Percentiles rank a stretch among this genome's conserved stretches.
Conservation (phyloP, 768 basidiomycete species). For the Tulasnella sp. region DNA sequence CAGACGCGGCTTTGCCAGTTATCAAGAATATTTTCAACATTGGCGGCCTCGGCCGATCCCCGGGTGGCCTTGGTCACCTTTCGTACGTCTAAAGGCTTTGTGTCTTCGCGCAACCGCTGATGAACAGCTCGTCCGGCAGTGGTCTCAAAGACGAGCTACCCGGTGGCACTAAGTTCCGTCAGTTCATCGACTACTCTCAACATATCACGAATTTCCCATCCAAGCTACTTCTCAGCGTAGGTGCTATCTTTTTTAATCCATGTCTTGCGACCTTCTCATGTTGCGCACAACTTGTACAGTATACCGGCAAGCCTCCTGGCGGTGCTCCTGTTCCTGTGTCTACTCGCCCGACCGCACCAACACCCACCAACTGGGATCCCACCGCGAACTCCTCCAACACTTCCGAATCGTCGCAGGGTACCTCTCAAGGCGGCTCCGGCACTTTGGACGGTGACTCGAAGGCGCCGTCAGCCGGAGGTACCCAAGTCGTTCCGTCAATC, state of each 20-base stretch:
- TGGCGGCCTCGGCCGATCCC: neutral
- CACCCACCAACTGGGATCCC: neutral
- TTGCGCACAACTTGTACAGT: neutral
- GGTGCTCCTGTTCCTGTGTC: neutral
- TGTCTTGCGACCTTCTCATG: neutral
- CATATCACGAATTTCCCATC: neutral
- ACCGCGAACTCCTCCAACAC: neutral
- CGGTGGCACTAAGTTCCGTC: neutral
- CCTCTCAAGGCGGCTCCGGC: neutral
- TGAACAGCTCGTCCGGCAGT: neutral
- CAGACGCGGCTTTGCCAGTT: neutral
- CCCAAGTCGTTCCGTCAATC: neutral
- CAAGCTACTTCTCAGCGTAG: neutral
- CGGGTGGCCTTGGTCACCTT: neutral
- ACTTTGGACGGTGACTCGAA: neutral
- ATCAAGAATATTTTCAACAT: constrained; percentile 2
- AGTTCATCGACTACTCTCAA: neutral
- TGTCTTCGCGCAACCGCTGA: neutral
- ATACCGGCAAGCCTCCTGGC: neutral
- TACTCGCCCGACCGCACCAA: neutral
- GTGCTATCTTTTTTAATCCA: neutral
- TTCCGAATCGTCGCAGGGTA: neutral
- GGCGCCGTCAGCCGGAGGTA: neutral
- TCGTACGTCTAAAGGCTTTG: neutral
- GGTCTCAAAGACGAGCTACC: neutral